Conservation (phyloP, 1,284 basidiomycete genomes). For the Paramarasmius palmivorus region DNA sequence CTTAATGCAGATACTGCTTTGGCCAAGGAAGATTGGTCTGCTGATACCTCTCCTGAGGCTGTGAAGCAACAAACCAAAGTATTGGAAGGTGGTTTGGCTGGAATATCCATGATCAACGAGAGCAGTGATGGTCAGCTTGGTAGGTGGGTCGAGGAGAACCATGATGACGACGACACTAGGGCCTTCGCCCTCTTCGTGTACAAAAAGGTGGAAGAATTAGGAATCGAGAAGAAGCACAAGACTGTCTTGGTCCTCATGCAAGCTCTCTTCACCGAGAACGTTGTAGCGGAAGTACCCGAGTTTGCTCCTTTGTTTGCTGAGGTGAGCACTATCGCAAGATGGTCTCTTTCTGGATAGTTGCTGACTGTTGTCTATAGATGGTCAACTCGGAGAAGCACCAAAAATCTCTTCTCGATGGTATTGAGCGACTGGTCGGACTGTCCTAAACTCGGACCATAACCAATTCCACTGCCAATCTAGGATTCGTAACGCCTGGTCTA, state of each 20-base stretch:
- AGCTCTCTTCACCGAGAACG: slow-evolving; percentile 82
- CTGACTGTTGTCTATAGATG: slow-evolving; percentile 43
- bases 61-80: slow-evolving; percentile 85
- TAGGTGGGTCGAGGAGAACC: slow-evolving; percentile 85
- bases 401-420: slow-evolving; percentile 89
- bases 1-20: slow-evolving; percentile 62
- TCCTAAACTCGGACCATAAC: no score
- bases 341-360: not conserved
- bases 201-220: slow-evolving; percentile 90
- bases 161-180: slow-evolving; percentile 45
- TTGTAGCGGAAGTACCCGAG: slow-evolving; percentile 72
- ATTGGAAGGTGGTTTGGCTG: slow-evolving; percentile 68
- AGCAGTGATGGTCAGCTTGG: slow-evolving; percentile 77
- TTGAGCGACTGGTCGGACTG: slow-evolving; percentile 83
- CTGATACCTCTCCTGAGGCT: slow-evolving; percentile 90
- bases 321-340: slow-evolving; percentile 43
- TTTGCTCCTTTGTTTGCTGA: slow-evolving; percentile 80
- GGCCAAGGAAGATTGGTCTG: slow-evolving; percentile 84
- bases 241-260: slow-evolving; percentile 84
- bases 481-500: no score
- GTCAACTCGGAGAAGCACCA: slow-evolving; percentile 91
- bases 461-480: no score
- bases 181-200: slow-evolving; percentile 67
- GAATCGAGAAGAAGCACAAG: slow-evolving; percentile 97
- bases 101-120: slow-evolving; percentile 45